Conservation (phyloP, 1,284 basidiomycete species). For the Pseudozyma pruni region DNA sequence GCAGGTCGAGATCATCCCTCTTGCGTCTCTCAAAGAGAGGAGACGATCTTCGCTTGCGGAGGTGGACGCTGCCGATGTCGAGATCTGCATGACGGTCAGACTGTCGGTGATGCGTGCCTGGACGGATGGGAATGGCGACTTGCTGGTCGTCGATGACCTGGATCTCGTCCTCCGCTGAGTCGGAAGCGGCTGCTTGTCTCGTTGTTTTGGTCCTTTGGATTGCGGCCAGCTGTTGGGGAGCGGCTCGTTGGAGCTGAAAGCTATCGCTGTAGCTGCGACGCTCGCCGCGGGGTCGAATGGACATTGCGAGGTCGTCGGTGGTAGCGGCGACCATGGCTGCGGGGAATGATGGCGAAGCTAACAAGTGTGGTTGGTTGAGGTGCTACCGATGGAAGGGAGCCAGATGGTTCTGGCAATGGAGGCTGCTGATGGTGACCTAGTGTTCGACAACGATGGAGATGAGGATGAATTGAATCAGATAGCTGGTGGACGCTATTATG, state of each 20-base stretch:
- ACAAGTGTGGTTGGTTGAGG: not conserved
- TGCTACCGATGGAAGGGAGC: not conserved
- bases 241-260: not conserved
- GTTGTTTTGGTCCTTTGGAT: not conserved
- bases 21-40: conserved; percentile 26
- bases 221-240: not conserved
- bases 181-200: not conserved
- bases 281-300: not conserved
- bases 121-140: conserved; percentile 32
- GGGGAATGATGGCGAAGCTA: not conserved
- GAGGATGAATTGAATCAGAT: no score
- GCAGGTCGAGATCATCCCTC: conserved; percentile 26
- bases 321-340: conserved; percentile 22
- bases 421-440: no score
- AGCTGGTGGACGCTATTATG: no score
- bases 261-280: not conserved
- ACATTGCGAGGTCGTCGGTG: conserved; percentile 19
- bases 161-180: conserved; percentile 34
- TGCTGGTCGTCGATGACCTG: conserved; percentile 35
- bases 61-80: conserved; percentile 32
- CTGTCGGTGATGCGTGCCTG: not conserved
- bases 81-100: conserved; percentile 34
- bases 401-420: no score
- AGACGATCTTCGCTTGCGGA: conserved; percentile 11
- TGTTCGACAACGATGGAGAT: no score